Conservation (phyloP, 345 rosid species). For the Melastoma malabathricum region DNA sequence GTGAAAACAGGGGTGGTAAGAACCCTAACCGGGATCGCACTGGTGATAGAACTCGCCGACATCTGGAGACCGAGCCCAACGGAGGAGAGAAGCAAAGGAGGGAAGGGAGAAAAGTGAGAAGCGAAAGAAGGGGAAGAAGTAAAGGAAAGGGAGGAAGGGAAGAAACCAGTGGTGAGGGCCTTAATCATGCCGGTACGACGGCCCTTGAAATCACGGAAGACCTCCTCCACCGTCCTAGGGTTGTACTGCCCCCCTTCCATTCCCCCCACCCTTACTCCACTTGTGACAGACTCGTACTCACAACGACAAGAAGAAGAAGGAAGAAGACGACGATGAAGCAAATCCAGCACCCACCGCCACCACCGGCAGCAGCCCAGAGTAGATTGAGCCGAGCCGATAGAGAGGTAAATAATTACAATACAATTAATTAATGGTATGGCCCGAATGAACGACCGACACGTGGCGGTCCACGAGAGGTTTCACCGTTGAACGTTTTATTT, state of each 20-base stretch:
- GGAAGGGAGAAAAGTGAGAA: neutral
- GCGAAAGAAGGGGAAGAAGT: neutral
- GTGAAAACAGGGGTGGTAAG: neutral
- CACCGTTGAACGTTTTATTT: no score
- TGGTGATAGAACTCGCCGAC: constrained; percentile 51
- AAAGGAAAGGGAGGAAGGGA: constrained; percentile 1
- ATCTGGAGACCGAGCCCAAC: constrained; percentile 31
- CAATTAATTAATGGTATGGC: no score
- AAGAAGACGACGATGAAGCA: no score
- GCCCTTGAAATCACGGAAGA: constrained; percentile 65
- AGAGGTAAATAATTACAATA: no score
- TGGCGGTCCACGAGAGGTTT: no score
- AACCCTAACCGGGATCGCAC: constrained; percentile 74
- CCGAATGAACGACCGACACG: no score
- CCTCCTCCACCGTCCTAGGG: constrained; percentile 64
- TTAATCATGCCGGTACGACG: constrained; percentile 64
- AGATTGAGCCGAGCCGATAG: no score
- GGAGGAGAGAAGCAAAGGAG: neutral
- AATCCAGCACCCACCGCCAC: no score
- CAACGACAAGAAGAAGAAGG: neutral
- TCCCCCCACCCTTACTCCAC: neutral
- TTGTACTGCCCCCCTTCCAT: constrained; percentile 31
- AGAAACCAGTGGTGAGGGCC: constrained; percentile 58
- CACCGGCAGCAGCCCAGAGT: no score
- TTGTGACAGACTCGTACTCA: neutral